phyloP scores from a whole-genome alignment of 805 yeast genomes.

The Kazachstania psychrophila region DNA sequence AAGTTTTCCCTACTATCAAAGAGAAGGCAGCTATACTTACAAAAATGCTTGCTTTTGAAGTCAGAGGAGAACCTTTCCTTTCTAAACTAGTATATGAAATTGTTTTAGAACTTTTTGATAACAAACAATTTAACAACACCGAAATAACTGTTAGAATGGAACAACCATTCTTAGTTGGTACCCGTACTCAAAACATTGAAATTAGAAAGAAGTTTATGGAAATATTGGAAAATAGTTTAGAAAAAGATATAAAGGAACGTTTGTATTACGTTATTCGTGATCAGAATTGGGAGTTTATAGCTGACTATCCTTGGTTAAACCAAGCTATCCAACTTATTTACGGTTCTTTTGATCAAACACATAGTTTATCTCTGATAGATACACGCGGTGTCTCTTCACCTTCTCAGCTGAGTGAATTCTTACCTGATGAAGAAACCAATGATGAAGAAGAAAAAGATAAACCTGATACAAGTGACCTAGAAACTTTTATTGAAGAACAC shows the following conservation, averaged over 20 bases:
- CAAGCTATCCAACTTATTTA: conserved; percentile 83
- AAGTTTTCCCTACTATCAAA: conserved; percentile 85
- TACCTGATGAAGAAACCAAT: conserved; percentile 13
- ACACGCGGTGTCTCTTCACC: conserved; percentile 47
- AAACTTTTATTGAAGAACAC: conserved; percentile 30
- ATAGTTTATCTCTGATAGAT: conserved; percentile 37
- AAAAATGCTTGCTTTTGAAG: conserved; percentile 89
- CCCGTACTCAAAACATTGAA: conserved; percentile 65
- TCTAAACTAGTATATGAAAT: conserved; percentile 77
- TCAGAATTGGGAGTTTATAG: conserved; percentile 93
- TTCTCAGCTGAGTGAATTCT: conserved; percentile 8
- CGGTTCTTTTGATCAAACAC: conserved; percentile 57
- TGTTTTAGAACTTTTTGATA: conserved; percentile 79
- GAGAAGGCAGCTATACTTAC: conserved; percentile 91
- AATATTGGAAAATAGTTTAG: conserved; percentile 70
- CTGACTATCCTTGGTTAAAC: conserved; percentile 90
- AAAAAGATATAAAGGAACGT: conserved; percentile 66
- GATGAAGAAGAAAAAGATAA: conserved; percentile 9
- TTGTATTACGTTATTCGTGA: conserved; percentile 82
- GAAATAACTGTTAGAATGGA: conserved; percentile 93
- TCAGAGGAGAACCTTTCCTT: conserved; percentile 70
- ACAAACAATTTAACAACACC: conserved; percentile 63
- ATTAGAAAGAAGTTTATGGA: conserved; percentile 72
- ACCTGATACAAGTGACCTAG: conserved; percentile 17
- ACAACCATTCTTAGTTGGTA: conserved; percentile 91